These are phyloP conservation scores for Sugiyamaella smithiae DNA, from an alignment of 805 yeast species.

Conservation along the genomic window DNA sequence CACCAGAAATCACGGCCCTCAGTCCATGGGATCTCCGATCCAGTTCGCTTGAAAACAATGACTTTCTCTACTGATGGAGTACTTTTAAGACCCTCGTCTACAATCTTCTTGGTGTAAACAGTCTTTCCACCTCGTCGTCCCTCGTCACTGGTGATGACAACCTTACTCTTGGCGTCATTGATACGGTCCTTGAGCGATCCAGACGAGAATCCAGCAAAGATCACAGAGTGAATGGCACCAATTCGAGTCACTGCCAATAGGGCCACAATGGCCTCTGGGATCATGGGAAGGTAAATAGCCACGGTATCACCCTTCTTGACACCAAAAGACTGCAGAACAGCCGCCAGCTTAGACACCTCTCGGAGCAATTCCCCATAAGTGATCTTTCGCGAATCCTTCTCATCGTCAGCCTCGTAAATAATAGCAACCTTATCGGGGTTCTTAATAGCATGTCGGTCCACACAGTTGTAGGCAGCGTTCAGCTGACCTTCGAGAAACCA, in stretches of 20 bases:
- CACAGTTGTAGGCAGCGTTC: slow-evolving; percentile 91
- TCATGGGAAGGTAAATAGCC: slow-evolving; percentile 96
- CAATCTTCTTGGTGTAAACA: slow-evolving; percentile 88
- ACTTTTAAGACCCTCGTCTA: slow-evolving; percentile 84
- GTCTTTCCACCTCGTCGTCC: slow-evolving; percentile 94
- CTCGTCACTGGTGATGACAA: slow-evolving; percentile 92
- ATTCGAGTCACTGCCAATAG: slow-evolving; percentile 88
- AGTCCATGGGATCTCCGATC: slow-evolving; percentile 67
- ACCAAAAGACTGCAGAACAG: slow-evolving; percentile 78
- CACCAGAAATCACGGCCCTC: slow-evolving; percentile 90
- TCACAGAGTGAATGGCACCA: slow-evolving; percentile 95
- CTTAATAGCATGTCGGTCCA: slow-evolving; percentile 89
- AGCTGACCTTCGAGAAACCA: slow-evolving; percentile 94
- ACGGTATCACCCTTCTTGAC: slow-evolving; percentile 93
- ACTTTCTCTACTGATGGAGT: slow-evolving; percentile 74
- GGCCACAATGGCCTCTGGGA: slow-evolving; percentile 93
- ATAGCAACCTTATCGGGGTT: slow-evolving; percentile 70
- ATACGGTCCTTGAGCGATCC: slow-evolving; percentile 91
- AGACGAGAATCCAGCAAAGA: slow-evolving; percentile 94
- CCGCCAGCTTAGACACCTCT: slow-evolving; percentile 84
- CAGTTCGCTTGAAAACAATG: slow-evolving; percentile 86
- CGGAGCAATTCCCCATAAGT: slow-evolving; percentile 84
- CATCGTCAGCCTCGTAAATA: slow-evolving; percentile 94
- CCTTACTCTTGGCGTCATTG: slow-evolving; percentile 78
- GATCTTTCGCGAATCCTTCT: slow-evolving; percentile 63